These are phyloP conservation scores for Penicillium coprophilum DNA, from an alignment of 495 filamentous ascomycete genomes.

Conservation along the genomic window DNA sequence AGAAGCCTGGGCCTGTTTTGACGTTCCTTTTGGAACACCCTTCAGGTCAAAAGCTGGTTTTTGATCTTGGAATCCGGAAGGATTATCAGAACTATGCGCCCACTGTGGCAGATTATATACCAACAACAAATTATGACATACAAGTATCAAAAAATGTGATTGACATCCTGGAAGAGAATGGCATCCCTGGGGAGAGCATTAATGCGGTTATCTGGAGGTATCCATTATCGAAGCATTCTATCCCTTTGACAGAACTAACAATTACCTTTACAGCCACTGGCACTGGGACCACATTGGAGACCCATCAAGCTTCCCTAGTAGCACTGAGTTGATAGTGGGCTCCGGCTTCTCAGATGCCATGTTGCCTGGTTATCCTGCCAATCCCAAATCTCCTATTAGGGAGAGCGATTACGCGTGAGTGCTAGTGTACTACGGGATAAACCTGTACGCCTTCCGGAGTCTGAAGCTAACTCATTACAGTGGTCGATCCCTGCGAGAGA, in stretches of 20 bases:
- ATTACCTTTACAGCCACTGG: constrained; percentile 42
- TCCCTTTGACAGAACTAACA: neutral
- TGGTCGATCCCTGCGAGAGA: neutral
- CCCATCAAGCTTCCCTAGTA: constrained; percentile 44
- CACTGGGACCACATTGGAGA: constrained; percentile 62
- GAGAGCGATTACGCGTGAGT: constrained; percentile 46
- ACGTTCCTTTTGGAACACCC: constrained; percentile 24
- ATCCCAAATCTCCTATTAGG: constrained; percentile 33
- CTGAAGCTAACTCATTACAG: constrained; percentile 12
- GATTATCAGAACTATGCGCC: constrained; percentile 1
- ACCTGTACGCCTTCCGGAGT: no score
- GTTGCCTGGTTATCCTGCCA: constrained; percentile 47
- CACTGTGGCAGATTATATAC: neutral
- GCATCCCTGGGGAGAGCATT: neutral
- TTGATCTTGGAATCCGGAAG: constrained; percentile 6
- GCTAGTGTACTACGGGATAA: constrained; percentile 14
- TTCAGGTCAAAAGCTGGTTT: constrained; percentile 16
- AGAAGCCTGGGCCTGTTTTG: constrained; percentile 20
- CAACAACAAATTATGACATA: neutral
- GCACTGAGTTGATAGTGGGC: constrained; percentile 52
- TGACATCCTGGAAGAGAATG: constrained; percentile 1
- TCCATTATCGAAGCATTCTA: neutral
- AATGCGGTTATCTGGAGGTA: constrained; percentile 9
- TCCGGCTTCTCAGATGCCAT: constrained; percentile 44
- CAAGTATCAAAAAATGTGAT: neutral